These are phyloP conservation scores for Podospora fimiseda DNA, from an alignment of 495 filamentous ascomycete species.

Conservation along the genomic window DNA sequence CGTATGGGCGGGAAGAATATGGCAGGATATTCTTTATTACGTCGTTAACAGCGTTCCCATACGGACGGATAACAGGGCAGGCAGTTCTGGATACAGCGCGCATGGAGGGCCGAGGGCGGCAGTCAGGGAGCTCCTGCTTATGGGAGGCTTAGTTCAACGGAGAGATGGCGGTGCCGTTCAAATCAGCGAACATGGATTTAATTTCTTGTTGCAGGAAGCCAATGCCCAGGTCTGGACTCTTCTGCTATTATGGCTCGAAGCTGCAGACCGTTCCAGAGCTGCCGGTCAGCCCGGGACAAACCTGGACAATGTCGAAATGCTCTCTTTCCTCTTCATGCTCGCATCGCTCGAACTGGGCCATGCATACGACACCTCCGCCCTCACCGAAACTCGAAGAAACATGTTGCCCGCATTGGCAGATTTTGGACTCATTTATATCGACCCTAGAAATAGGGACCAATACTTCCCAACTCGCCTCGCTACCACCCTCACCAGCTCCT, in stretches of 20 bases:
- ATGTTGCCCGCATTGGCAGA: slow-evolving; percentile 83
- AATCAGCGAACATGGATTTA: slow-evolving; percentile 89
- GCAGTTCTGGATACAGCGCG: slow-evolving; percentile 26
- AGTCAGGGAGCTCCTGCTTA: slow-evolving; percentile 73
- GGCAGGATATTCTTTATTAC: slow-evolving; percentile 93
- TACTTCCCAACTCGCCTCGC: slow-evolving; percentile 95
- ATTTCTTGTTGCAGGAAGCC: slow-evolving; percentile 87
- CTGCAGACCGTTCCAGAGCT: slow-evolving; percentile 51
- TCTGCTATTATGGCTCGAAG: slow-evolving; percentile 85
- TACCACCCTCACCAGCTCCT: slow-evolving; percentile 80
- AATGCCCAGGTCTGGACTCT: slow-evolving; percentile 97
- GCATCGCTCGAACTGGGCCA: slow-evolving; percentile 85
- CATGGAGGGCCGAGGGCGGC: slow-evolving; percentile 55
- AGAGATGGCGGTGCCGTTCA: slow-evolving; percentile 44
- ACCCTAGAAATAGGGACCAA: slow-evolving; percentile 45
- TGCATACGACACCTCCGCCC: slow-evolving; percentile 72
- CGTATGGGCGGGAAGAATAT: slow-evolving; percentile 76
- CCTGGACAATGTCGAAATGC: slow-evolving; percentile 85
- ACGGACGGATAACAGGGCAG: slow-evolving; percentile 21
- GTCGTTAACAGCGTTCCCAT: slow-evolving; percentile 61
- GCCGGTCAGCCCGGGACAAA: slow-evolving; percentile 38
- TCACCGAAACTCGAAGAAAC: slow-evolving; percentile 72
- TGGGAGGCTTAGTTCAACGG: slow-evolving; percentile 70
- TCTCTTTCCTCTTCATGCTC: slow-evolving; percentile 94
- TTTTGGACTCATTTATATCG: slow-evolving; percentile 78